Evolutionary conservation across 2,329 filamentous ascomycete species (phyloP).

Genomic region (Colletotrichum simmondsii): DNA sequence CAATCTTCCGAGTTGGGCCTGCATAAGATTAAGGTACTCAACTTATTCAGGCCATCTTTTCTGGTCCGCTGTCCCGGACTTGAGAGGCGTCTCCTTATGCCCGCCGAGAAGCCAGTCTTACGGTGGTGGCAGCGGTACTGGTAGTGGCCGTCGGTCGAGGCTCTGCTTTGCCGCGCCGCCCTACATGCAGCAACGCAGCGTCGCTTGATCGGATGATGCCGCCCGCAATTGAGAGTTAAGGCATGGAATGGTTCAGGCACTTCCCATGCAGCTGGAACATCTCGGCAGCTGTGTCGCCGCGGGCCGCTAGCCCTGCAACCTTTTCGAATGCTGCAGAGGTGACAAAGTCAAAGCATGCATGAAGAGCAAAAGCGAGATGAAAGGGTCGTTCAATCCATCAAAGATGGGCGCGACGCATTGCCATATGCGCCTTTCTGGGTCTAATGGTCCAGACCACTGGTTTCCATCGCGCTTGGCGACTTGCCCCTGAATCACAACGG

Average conservation of each 20-base stretch:
- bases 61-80: neutral
- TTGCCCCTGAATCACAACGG: conserved; percentile 4
- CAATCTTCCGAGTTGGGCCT: neutral
- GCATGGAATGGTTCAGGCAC: conserved; percentile 19
- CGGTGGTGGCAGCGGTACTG: conserved; percentile 6
- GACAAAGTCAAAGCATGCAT: conserved; percentile 24
- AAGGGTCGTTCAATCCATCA: conserved; percentile 24
- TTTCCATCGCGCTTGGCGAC: conserved; percentile 6
- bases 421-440: neutral
- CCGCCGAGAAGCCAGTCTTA: neutral
- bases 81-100: neutral
- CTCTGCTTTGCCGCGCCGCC: neutral
- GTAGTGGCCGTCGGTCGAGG: conserved; percentile 1
- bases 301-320: conserved; percentile 24
- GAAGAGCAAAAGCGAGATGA: conserved; percentile 30
- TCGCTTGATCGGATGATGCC: conserved; percentile 32
- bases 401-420: conserved; percentile 3
- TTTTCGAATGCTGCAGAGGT: conserved; percentile 8
- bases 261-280: conserved; percentile 31
- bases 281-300: conserved; percentile 28
- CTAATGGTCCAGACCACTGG: conserved; percentile 8
- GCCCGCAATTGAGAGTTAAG: conserved; percentile 8
- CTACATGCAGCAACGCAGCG: conserved; percentile 10
- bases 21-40: neutral
- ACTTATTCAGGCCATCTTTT: too few relatives aligned